Evolutionary conservation across 2,329 filamentous ascomycete genomes (phyloP).

Genomic region (Cordyceps fumosorosea): DNA sequence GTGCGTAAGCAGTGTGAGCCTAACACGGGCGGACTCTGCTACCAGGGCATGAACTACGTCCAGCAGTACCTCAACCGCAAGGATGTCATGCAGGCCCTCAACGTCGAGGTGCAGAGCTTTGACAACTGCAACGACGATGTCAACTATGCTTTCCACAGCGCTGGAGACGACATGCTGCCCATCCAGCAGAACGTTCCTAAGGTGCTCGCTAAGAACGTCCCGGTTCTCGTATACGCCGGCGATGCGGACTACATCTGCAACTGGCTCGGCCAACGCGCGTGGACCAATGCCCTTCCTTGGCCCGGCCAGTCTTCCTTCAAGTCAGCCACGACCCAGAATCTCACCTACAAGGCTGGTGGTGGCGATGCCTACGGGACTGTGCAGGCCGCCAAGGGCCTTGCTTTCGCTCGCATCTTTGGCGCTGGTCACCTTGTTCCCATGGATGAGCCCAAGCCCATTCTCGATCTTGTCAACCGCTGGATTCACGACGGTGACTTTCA

Average conservation of each 20-base stretch:
- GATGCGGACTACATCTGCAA: slow-evolving; percentile 91
- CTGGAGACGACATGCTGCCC: slow-evolving; percentile 98
- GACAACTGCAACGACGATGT: slow-evolving; percentile 98
- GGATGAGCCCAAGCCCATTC: slow-evolving; percentile 82
- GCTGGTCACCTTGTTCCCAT: slow-evolving; percentile 97
- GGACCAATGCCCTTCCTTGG: slow-evolving; percentile 93
- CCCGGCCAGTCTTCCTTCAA: slow-evolving; percentile 76
- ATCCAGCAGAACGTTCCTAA: slow-evolving; percentile 86
- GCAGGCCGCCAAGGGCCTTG: slow-evolving; percentile 89
- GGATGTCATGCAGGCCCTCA: slow-evolving; percentile 79
- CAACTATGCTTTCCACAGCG: slow-evolving; percentile 96
- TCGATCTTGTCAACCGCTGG: slow-evolving; percentile 96
- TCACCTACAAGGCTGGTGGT: slow-evolving; percentile 47
- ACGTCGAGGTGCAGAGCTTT: slow-evolving; percentile 81
- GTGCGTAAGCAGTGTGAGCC: slow-evolving; percentile 79
- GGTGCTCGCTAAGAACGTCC: slow-evolving; percentile 75
- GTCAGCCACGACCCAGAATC: slow-evolving; percentile 60
- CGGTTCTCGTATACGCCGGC: slow-evolving; percentile 88
- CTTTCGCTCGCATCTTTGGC: slow-evolving; percentile 81
- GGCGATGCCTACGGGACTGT: slow-evolving; percentile 60
- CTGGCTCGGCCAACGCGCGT: slow-evolving; percentile 97
- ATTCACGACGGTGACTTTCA: slow-evolving; percentile 31
- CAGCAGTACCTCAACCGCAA: slow-evolving; percentile 78
- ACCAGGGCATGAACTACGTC: slow-evolving; percentile 83
- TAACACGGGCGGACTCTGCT: slow-evolving; percentile 79